A percentile compares a stretch with the other conserved stretches of the same genome.
phyloP scores from a whole-genome alignment of 1,139 yeast species.

The Candida tropicalis region DNA sequence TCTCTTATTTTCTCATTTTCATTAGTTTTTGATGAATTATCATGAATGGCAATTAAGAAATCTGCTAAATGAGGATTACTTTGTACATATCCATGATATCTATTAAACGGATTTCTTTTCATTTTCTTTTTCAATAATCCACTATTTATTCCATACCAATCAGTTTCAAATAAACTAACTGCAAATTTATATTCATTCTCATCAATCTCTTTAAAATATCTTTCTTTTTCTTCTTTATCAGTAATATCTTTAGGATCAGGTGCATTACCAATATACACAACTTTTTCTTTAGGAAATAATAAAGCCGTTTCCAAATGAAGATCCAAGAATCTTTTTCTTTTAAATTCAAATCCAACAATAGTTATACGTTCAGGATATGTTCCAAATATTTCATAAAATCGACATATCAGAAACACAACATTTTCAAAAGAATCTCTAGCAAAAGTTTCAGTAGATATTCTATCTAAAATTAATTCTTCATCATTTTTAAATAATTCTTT shows the following conservation, averaged over 20 bases:
- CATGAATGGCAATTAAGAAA: constrained; percentile 23
- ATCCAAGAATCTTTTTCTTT: constrained; percentile 56
- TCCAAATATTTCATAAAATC: constrained; percentile 52
- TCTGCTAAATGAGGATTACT: constrained; percentile 28
- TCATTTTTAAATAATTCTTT: constrained; percentile 15
- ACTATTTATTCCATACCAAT: constrained; percentile 60
- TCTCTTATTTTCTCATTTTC: constrained; percentile 18
- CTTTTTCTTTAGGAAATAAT: constrained; percentile 31
- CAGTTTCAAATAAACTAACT: constrained; percentile 53
- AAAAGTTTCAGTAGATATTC: constrained; percentile 59
- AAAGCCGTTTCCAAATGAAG: constrained; percentile 57
- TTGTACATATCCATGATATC: constrained; percentile 42
- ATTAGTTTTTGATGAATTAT: constrained; percentile 2
- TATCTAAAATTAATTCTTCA: constrained; percentile 16
- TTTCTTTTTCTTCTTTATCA: constrained; percentile 19
- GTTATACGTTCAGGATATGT: constrained; percentile 55
- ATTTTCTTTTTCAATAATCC: constrained; percentile 45
- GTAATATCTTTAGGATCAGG: constrained; percentile 49
- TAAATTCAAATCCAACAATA: constrained; percentile 76
- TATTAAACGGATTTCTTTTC: constrained; percentile 62
- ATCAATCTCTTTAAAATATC: constrained; percentile 45
- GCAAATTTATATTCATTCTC: constrained; percentile 58
- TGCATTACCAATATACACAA: constrained; percentile 61
- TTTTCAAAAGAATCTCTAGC: constrained; percentile 87
- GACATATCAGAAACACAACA: constrained; percentile 61